phyloP scores from a whole-genome alignment of 2,329 filamentous ascomycete species.

The Stagonosporopsis tanaceti region DNA sequence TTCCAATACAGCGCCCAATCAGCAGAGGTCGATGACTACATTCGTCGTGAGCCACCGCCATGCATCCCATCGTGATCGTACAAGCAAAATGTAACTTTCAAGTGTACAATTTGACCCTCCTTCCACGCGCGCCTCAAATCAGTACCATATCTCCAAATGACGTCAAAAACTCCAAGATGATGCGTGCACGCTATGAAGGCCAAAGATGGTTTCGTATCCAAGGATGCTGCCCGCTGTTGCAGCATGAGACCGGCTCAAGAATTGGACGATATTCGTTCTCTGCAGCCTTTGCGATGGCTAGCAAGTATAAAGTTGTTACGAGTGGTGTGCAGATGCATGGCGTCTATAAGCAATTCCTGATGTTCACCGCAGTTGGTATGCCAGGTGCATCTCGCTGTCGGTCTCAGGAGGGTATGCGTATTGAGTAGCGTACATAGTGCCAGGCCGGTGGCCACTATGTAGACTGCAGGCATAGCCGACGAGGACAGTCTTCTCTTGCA shows the following conservation, averaged over 20 bases:
- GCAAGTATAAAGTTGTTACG: neutral
- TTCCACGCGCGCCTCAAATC: conserved; percentile 23
- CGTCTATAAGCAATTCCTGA: neutral
- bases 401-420: conserved; percentile 36
- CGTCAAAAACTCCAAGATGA: conserved; percentile 38
- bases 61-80: conserved; percentile 34
- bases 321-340: conserved; percentile 9
- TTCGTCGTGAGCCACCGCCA: conserved; percentile 25
- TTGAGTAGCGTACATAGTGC: conserved; percentile 23
- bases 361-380: conserved; percentile 24
- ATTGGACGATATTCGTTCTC: conserved; percentile 21
- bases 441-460: conserved; percentile 55
- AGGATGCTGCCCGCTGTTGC: conserved; percentile 22
- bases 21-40: conserved; percentile 25
- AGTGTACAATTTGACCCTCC: conserved; percentile 14
- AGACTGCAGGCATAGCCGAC: conserved; percentile 80
- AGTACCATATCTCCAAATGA: conserved; percentile 21
- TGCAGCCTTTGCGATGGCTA: neutral
- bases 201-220: conserved; percentile 15
- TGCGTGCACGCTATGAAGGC: conserved; percentile 24
- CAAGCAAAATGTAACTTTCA: conserved; percentile 25
- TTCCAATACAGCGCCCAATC: conserved; percentile 24
- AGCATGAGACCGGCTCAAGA: conserved; percentile 36
- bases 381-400: conserved; percentile 36
- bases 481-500: conserved; percentile 78